Conservation (phyloP, 345 rosid genomes). For the Arabidopsis arenosa region DNA sequence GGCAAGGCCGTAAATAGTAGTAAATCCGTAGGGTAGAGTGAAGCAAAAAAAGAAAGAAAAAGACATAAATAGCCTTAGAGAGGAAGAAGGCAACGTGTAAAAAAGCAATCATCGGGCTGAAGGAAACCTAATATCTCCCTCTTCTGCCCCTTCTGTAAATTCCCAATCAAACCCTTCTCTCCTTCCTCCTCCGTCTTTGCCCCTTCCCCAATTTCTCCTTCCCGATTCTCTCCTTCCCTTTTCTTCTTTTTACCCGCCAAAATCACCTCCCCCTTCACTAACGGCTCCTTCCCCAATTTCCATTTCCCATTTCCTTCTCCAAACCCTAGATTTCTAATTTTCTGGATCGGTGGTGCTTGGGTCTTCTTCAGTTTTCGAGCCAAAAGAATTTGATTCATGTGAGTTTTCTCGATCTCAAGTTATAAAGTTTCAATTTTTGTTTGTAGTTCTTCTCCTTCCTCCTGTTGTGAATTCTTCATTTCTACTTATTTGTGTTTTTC, state of each 20-base stretch:
- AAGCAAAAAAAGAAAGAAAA: not conserved
- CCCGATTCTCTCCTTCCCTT: conserved; percentile 7
- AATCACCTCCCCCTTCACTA: conserved; percentile 25
- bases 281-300: conserved; percentile 34
- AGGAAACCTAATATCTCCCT: conserved; percentile 54
- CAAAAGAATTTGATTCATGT: conserved; percentile 25
- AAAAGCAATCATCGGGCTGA: conserved; percentile 42
- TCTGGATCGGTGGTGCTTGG: conserved; percentile 25
- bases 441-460: not conserved
- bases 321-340: conserved; percentile 7
- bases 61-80: conserved; percentile 56
- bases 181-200: conserved; percentile 39
- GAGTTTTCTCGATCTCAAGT: not conserved
- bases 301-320: not conserved
- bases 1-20: conserved; percentile 34
- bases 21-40: not conserved
- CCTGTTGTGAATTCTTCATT: not conserved
- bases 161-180: conserved; percentile 53
- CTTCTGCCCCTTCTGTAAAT: conserved; percentile 69
- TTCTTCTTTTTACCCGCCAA: conserved; percentile 60
- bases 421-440: conserved; percentile 27
- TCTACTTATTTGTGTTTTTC: not conserved
- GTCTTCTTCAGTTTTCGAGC: not conserved
- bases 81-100: conserved; percentile 33
- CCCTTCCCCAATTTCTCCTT: conserved; percentile 19